These are phyloP conservation scores for Floccularia luteovirens DNA, from an alignment of 768 basidiomycete genomes.

Conservation along the genomic window DNA sequence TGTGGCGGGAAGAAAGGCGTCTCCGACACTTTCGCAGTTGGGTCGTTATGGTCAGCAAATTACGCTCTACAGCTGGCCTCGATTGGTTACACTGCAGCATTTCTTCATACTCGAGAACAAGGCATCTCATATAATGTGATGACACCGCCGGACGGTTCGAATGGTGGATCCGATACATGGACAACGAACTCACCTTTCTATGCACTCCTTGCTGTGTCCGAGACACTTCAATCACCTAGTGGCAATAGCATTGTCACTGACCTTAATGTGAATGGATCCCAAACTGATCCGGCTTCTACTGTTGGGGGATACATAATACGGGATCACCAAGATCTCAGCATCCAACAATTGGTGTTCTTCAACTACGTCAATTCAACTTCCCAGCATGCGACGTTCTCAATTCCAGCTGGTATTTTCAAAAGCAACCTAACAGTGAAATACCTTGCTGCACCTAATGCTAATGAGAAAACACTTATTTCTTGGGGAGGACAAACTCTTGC, in stretches of 20 bases:
- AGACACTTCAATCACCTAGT: slow-evolving; percentile 29
- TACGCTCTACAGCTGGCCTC: slow-evolving; percentile 45
- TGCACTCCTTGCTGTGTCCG: slow-evolving; percentile 36
- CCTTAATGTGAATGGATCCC: slow-evolving; percentile 34
- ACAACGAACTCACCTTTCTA: slow-evolving; percentile 43
- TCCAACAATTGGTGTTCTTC: slow-evolving; percentile 37
- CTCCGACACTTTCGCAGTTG: slow-evolving; percentile 43
- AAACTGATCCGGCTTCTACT: slow-evolving; percentile 24
- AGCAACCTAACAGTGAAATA: slow-evolving; percentile 34
- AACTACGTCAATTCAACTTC: slow-evolving; percentile 39
- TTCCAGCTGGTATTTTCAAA: slow-evolving; percentile 25
- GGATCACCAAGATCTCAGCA: slow-evolving; percentile 35
- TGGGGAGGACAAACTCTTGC: slow-evolving; percentile 53
- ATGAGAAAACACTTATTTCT: slow-evolving; percentile 45
- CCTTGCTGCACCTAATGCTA: slow-evolving; percentile 35
- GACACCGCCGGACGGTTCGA: slow-evolving; percentile 28
- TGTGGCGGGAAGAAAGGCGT: slow-evolving; percentile 44
- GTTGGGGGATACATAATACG: slow-evolving; percentile 53
- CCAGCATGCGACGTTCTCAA: slow-evolving; percentile 25
- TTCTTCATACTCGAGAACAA: slow-evolving; percentile 46
- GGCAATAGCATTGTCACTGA: slow-evolving; percentile 39
- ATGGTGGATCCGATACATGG: slow-evolving; percentile 32
- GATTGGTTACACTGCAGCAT: slow-evolving; percentile 39
- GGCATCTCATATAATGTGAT: slow-evolving; percentile 47
- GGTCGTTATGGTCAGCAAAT: slow-evolving; percentile 43